A percentile compares a stretch with the other conserved stretches of the same genome.
phyloP scores from a whole-genome alignment of 2,329 filamentous ascomycete species.

The Zarea fungicola region DNA sequence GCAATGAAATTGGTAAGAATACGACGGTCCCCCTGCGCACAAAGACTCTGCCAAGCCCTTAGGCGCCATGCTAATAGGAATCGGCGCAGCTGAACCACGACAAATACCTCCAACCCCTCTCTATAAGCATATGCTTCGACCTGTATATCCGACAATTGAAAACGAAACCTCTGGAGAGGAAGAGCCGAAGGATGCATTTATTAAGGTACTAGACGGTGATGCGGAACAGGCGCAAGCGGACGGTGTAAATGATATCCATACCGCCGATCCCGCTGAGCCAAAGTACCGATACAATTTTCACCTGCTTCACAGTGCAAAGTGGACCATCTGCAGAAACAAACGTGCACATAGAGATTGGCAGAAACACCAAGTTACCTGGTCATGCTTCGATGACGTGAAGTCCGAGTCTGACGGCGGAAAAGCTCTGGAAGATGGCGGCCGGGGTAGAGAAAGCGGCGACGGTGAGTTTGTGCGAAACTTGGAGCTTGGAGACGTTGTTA shows the following conservation, averaged over 20 bases:
- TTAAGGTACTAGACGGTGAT: neutral
- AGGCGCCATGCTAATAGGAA: too few relatives aligned
- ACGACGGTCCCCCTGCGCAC: neutral
- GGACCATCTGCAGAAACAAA: slow-evolving; percentile 45
- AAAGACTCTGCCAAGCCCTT: neutral
- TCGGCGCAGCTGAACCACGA: neutral
- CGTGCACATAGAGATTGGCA: slow-evolving; percentile 28
- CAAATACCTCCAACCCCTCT: neutral
- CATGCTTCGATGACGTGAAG: slow-evolving; percentile 42
- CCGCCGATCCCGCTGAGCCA: neutral
- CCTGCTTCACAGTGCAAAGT: slow-evolving; percentile 28
- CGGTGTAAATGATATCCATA: neutral
- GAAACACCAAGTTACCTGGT: slow-evolving; percentile 49
- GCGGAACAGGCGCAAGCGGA: neutral
- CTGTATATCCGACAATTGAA: slow-evolving; percentile 16
- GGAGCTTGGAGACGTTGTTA: slow-evolving; percentile 56
- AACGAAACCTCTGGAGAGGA: slow-evolving; percentile 16
- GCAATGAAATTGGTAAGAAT: slow-evolving; percentile 25
- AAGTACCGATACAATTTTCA: slow-evolving; percentile 31
- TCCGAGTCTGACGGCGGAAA: slow-evolving; percentile 36
- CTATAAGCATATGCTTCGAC: slow-evolving; percentile 1
- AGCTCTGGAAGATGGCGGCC: slow-evolving; percentile 36
- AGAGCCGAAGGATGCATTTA: neutral
- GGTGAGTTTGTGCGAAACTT: slow-evolving; percentile 53
- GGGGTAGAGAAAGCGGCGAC: slow-evolving; percentile 45